Base-by-base conservation (phyloP, 2,329 filamentous ascomycete species). In the Diaporthe sp. region DNA sequence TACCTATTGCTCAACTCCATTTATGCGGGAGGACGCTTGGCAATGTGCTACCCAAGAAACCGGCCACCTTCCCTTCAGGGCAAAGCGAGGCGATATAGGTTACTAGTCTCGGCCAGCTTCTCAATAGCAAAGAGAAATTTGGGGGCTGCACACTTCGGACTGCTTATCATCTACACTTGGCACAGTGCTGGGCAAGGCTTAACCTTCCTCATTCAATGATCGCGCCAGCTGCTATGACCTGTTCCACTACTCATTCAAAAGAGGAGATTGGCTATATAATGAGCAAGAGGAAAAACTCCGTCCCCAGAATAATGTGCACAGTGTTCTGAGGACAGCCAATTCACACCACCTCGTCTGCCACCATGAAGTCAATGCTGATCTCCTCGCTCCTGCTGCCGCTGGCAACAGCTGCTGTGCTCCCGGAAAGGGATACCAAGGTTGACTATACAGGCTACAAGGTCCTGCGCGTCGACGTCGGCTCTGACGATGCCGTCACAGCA, bases 361-460 rank as follows among this genome's bases (percentile, higher is more conserved):
- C n/a, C n/a, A 68, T 68, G 63, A 68, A 53, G 32, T 51, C 44
- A 13, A 4, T 51, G 30, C 32, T 68, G 32, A 68, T 68, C 63
- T 53, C 47, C 47, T 39, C 63, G n/a, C 63, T 68, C 17, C 47
- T 68, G 22, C n/a, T 68, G n/a, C n/a, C 63, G 7, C 47, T 68
- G 32, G 63, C 32, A 19, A 51, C 63, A 19, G 63, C 63, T 10
- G 63, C 39, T 39, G 63, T 35, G 47, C 47, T 68, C n/a, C 63
- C 63, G 15, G 44, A 68, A 13, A 37, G n/a, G 47, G 63, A 39
- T 9, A 47, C 47, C 22, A 53, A 68, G 63, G 63, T 68, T 7
- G 63, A 68, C 63, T 88, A 87, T 71, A 79, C 84, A 55, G 85
- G 85, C 10, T 85, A 84, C 80, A 86, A 86, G 77, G 85, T 85